These are phyloP conservation scores for Schwanniomyces pseudopolymorphus DNA, from an alignment of 805 yeast species.

Conservation along the genomic window DNA sequence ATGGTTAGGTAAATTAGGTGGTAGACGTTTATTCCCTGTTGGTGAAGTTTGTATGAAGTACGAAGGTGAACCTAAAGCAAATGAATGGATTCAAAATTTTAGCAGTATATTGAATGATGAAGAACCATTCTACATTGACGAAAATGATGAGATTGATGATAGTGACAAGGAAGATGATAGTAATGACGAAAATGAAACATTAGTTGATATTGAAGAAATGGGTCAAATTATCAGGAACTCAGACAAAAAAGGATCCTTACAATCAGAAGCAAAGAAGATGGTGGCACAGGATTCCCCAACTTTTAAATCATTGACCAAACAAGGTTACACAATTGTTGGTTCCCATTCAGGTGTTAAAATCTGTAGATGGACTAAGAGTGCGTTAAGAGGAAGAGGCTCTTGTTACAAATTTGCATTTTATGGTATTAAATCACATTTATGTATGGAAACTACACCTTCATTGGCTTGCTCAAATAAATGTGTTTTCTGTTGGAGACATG, in stretches of 20 bases:
- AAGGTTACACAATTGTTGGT: conserved; percentile 91
- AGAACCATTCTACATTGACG: conserved; percentile 61
- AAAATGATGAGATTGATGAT: conserved; percentile 59
- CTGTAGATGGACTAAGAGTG: conserved; percentile 95
- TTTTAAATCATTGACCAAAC: conserved; percentile 81
- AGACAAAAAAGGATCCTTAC: conserved; percentile 14
- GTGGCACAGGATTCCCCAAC: conserved; percentile 89
- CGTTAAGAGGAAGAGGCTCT: conserved; percentile 89
- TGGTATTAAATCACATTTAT: conserved; percentile 85
- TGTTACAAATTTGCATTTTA: conserved; percentile 92
- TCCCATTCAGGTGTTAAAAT: conserved; percentile 94
- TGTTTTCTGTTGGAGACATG: conserved; percentile 97
- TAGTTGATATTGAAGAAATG: conserved; percentile 87
- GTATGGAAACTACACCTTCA: conserved; percentile 96
- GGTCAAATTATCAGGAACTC: conserved; percentile 56
- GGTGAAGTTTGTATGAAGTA: conserved; percentile 82
- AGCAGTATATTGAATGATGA: conserved; percentile 63
- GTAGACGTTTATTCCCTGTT: conserved; percentile 75
- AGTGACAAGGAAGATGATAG: conserved; percentile 43
- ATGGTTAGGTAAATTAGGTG: conserved; percentile 82
- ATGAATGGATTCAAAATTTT: conserved; percentile 67
- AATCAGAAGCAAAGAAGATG: conserved; percentile 62
- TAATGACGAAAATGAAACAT: conserved; percentile 39
- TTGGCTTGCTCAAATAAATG: conserved; percentile 92
- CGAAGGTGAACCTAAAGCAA: conserved; percentile 56